Base-by-base conservation (phyloP, 352 stramenopile species). In the Blastocystis sp. region DNA sequence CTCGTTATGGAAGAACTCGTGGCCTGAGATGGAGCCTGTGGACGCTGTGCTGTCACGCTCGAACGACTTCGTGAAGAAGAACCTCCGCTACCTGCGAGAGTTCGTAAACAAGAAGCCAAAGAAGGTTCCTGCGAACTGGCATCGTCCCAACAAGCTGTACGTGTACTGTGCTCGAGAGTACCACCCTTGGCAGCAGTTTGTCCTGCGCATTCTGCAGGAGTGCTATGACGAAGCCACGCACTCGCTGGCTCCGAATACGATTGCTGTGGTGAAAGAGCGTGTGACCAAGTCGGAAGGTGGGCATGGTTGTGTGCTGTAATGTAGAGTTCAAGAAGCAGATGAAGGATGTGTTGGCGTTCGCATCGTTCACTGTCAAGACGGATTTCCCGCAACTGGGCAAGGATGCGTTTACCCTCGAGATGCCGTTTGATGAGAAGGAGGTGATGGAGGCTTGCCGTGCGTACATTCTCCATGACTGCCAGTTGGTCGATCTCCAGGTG, bases 1-100 rank as follows among this genome's bases (percentile, higher is more conserved):
- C 89, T 92, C 96, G 90, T 95, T 97, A 88, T 98, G 94, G 94
- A 73, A 55, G 41, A 69, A 69, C 34, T 63, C 37, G n/a, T 88
- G 77, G 77, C 77, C 77, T 43, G 62, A n/a, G n/a, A 59, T 79
- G 20, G n/a, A 55, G 20, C 20, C 47, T n/a, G 43, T 76, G 3
- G 66, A 88, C 55, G 62, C 56, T 9, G 77, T 88, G 62, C 63
- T 88, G 41, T 76, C 77, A 9, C 59, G 77, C 34, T 76, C 62
- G 3, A 68, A 76, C 29, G 77, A 88, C 63, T 88, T 88, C 50
- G 45, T 88, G 8, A 50, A 69, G 13, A 88, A 88, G 77, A 88
- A 88, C 55, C 53, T 68, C 37, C 47, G 45, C 29, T 50, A 66
- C 34, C 66, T 76, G 39, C 62, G 77, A 37, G 77, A 88, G 18